Base-by-base conservation (phyloP, 2,329 filamentous ascomycete species). In the Paecilomyces fulvus region DNA sequence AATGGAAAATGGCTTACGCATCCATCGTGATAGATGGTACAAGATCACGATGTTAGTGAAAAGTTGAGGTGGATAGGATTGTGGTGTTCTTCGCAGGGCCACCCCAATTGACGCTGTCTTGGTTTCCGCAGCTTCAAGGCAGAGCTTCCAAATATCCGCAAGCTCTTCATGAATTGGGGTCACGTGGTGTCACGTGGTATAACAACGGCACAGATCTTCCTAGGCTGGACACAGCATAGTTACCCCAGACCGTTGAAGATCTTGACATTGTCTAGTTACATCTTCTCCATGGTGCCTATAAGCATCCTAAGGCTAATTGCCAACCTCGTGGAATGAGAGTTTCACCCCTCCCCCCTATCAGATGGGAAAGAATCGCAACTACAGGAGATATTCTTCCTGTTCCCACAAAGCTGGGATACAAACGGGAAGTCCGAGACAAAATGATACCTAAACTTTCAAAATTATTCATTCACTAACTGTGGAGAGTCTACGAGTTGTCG, bases 1-100 rank as follows among this genome's bases (percentile, higher is more conserved):
- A 12, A 49, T 23, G 12, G 46, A 33, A 33, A 0, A n/a, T 25
- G 2, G 64, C 67, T 53, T 62, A 73, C 71, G 64, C 67, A 54
- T 74, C 72, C 72, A 75, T 74, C 61, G 56, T 70, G 66, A 55
- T 57, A 17, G 8, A 52, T 20, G 14, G 10, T 28, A 30, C 2
- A 20, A 17, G 28, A 14, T 11, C n/a, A 20, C 12, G n/a, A 33
- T 52, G 14, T 20, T 14, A 31, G 11, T 30, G n/a, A 3, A 8
- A 43, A 8, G 14, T 43, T 43, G 33, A 17, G 33, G 33, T 43
- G 33, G 33, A 43, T 43, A 17, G n/a, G n/a, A 43, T 17, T 20
- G 10, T 43, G n/a, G 33, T 43, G 33, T 43, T 43, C 33, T 43
- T 43, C 2, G 33, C n/a, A 43, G 11, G 33, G 33, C 33, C 33